Percentiles rank a stretch among this genome's conserved stretches.
Evolutionary conservation across 148 eudicot species (phyloP).

Genomic region (Camellia sinensis): DNA sequence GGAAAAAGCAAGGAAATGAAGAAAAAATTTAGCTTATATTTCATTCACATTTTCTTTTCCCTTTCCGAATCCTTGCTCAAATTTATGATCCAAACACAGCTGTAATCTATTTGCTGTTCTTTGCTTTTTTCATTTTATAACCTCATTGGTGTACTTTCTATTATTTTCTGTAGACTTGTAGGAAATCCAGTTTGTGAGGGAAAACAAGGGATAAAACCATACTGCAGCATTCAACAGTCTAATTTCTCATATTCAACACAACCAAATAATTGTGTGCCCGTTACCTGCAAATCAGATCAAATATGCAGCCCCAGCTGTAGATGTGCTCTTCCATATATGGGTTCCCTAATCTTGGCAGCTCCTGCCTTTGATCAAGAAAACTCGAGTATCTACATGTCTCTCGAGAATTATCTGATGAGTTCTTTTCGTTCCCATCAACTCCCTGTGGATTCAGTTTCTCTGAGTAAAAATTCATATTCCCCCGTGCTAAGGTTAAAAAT

Average conservation of each 20-base stretch:
- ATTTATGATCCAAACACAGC: no score
- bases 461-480: slow-evolving; percentile 38
- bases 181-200: slow-evolving; percentile 51
- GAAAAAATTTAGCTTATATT: no score
- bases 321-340: slow-evolving; percentile 74
- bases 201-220: slow-evolving; percentile 14
- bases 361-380: slow-evolving; percentile 51
- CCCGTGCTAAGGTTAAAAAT: slow-evolving; percentile 39
- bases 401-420: slow-evolving; percentile 28
- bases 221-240: slow-evolving; percentile 35
- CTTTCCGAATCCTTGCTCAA: no score
- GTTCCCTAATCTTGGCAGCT: slow-evolving; percentile 56
- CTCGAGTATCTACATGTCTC: slow-evolving; percentile 26
- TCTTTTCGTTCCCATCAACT: slow-evolving; percentile 25
- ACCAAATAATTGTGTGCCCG: slow-evolving; percentile 35
- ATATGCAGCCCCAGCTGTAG: slow-evolving; percentile 64
- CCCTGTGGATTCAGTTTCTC: slow-evolving; percentile 66
- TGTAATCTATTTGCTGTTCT: background rate
- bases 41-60: no score
- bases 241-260: slow-evolving; percentile 44
- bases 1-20: no score
- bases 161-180: slow-evolving; percentile 44
- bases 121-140: background rate
- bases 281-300: slow-evolving; percentile 38
- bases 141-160: background rate